phyloP scores from a whole-genome alignment of 1,284 basidiomycete species.

The Ustilago vetiveriae region DNA sequence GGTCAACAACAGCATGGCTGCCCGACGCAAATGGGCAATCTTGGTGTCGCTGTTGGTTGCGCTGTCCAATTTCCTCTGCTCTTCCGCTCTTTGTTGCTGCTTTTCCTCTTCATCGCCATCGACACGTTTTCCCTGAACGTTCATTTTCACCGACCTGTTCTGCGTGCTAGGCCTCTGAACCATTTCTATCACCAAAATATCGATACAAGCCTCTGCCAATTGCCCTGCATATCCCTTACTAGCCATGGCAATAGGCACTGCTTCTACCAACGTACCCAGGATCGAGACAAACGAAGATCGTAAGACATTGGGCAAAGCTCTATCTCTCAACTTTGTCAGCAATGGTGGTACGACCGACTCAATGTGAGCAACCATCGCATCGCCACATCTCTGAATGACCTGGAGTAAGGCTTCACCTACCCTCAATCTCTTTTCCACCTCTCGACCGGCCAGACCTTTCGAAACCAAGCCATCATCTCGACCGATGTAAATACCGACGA shows the following conservation, averaged over 20 bases:
- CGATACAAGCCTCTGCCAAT: conserved; percentile 49
- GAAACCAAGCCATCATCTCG: conserved; percentile 37
- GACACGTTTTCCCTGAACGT: conserved; percentile 19
- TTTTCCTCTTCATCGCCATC: conserved; percentile 26
- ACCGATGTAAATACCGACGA: conserved; percentile 55
- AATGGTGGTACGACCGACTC: conserved; percentile 50
- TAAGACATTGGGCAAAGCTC: conserved; percentile 51
- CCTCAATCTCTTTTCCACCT: conserved; percentile 81
- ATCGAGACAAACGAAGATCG: conserved; percentile 60
- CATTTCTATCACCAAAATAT: conserved; percentile 54
- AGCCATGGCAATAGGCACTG: conserved; percentile 50
- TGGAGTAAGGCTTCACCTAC: conserved; percentile 87
- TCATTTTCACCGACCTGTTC: conserved; percentile 11
- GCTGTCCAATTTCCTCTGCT: conserved; percentile 32
- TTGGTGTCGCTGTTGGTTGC: conserved; percentile 50
- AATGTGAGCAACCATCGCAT: conserved; percentile 73
- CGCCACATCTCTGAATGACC: conserved; percentile 79
- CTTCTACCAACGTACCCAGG: conserved; percentile 63
- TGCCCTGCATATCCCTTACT: conserved; percentile 24
- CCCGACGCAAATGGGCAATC: conserved; percentile 58
- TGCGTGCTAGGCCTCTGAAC: conserved; percentile 16
- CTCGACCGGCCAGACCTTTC: conserved; percentile 68
- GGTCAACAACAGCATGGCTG: conserved; percentile 57
- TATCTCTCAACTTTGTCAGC: conserved; percentile 50
- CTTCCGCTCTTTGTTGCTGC: conserved; percentile 9